Evolutionary conservation across 2,329 filamentous ascomycete genomes (phyloP).

Genomic region (Phialophora macrospora): DNA sequence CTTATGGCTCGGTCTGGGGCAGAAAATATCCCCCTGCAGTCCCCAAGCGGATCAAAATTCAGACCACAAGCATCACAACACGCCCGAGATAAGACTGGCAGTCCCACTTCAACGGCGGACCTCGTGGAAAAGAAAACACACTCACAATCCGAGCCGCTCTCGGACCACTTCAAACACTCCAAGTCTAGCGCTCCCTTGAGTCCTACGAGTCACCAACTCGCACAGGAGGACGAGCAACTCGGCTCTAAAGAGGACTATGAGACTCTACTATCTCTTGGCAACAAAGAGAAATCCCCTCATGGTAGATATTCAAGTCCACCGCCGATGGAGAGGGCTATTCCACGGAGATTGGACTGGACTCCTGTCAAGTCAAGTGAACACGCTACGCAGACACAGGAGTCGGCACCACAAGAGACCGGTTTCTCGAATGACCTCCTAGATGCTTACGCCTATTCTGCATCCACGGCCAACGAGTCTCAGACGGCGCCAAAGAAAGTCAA

Average conservation of each 20-base stretch:
- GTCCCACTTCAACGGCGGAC: background rate
- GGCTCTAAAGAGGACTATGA: background rate
- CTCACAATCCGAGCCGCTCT: conserved; percentile 3
- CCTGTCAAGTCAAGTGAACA: conserved; percentile 55
- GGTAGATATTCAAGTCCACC: conserved; percentile 28
- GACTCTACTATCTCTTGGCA: background rate
- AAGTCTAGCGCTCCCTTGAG: background rate
- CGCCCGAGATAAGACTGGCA: conserved; percentile 1
- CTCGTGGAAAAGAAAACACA: background rate
- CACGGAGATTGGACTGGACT: conserved; percentile 69
- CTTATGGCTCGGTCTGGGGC: conserved; percentile 21
- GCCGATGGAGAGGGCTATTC: conserved; percentile 55
- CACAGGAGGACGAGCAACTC: background rate
- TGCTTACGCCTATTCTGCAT: conserved; percentile 19
- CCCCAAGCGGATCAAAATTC: conserved; percentile 24
- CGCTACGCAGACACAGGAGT: conserved; percentile 8
- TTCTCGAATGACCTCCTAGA: conserved; percentile 24
- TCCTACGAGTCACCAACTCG: background rate
- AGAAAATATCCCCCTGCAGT: conserved; percentile 31
- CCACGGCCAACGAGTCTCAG: background rate
- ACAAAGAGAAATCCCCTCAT: background rate
- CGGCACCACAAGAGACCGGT: background rate
- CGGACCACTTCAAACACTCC: conserved; percentile 5
- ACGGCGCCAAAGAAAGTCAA: conserved; percentile 13
- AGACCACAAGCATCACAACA: conserved; percentile 16